Evolutionary conservation across 163 green algal species (phyloP), one percentile per base, ranked within the genome.

Genomic region (Coccomyxa subellipsoidea): DNA sequence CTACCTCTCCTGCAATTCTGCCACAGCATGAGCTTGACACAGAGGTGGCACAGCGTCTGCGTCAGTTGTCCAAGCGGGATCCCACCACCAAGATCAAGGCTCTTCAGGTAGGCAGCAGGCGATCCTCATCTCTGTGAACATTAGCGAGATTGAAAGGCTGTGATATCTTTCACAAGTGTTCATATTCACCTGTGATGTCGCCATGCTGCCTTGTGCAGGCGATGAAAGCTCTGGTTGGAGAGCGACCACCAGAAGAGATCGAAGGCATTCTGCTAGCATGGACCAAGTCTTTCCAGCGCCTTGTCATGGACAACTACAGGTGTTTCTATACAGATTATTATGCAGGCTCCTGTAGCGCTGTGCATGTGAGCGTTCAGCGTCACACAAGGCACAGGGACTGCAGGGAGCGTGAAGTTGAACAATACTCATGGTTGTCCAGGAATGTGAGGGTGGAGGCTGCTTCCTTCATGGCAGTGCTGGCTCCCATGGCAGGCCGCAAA

Each of bases 1-100:
- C 23, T 36, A 34, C 34, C 6, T 21, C 69, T 29, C 35, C 37
- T 39, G 25, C 69, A 23, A 1, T 39, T 9, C 7, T 18, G 7
- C 36, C 69, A 27, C 27, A 32, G 53, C 70, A 54, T 32, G 85
- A 92, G 18, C 39, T 92, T 38, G 82, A 90, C 77, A 84, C 85
- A 12, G 93, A 97, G 76, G 54, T 96, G 0, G 85, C 87, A 6
- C 90, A 94, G 79, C 90, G 90, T 79, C 81, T 98, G 80, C 88
- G 91, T 66, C 90, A 94, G 73, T 84, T 98, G 32, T 88, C 89
- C 25, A 98, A 98, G 83, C 83, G 85, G 0, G 93, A 98, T 79
- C 59, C 90, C 8, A 93, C 84, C 37, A 98, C 94, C 10, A 95
- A 94, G 82, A 79, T 92, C 34, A 98, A 97, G 76, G 94, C 94